Evolutionary conservation across 2,329 filamentous ascomycete genomes (phyloP).

Genomic region (Botryosphaeria dothidea): DNA sequence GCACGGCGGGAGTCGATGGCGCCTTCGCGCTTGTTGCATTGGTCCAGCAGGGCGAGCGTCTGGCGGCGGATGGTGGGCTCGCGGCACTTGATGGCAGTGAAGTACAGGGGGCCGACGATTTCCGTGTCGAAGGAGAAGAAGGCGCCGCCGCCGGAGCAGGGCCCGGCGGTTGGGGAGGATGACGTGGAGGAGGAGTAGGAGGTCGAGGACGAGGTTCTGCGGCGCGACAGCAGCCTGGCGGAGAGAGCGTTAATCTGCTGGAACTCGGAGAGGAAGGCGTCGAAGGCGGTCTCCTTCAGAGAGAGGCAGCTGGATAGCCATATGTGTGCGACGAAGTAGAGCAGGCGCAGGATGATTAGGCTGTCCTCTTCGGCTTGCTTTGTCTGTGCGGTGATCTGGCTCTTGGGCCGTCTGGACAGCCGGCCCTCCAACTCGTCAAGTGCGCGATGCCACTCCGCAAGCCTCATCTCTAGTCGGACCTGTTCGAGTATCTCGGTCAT

Average conservation of each 20-base stretch:
- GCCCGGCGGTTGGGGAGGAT: neutral
- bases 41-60: conserved; percentile 2
- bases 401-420: neutral
- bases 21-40: conserved; percentile 7
- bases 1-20: neutral
- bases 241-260: conserved; percentile 6
- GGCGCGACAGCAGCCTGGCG: neutral
- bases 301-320: conserved; percentile 12
- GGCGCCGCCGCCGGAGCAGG: neutral
- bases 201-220: neutral
- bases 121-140: conserved; percentile 7
- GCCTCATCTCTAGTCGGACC: conserved; percentile 3
- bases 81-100: conserved; percentile 50
- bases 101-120: conserved; percentile 42
- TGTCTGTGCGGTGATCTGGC: neutral
- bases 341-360: conserved; percentile 1
- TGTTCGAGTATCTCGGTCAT: conserved; percentile 13
- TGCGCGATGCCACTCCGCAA: conserved; percentile 4
- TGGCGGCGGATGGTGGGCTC: conserved; percentile 10
- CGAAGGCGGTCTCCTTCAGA: neutral
- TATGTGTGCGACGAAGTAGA: conserved; percentile 11
- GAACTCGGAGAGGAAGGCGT: conserved; percentile 8
- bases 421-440: neutral
- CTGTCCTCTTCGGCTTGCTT: neutral
- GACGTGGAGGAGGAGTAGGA: neutral